Percentiles rank a stretch among this genome's conserved stretches.
Evolutionary conservation across 1,284 basidiomycete species (phyloP).

Genomic region (Schizophyllum amplum): DNA sequence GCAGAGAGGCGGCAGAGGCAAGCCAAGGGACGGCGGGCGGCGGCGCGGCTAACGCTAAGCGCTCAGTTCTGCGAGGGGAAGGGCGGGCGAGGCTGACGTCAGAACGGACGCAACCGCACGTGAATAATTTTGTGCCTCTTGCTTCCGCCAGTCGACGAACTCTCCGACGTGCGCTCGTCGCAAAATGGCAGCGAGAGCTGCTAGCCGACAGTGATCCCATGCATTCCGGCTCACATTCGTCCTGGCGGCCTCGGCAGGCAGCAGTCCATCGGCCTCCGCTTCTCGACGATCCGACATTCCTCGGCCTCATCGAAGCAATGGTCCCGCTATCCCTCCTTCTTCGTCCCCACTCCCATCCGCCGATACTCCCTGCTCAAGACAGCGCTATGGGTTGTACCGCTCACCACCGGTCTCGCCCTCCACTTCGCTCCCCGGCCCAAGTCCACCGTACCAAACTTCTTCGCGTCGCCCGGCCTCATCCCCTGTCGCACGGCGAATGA

Average conservation of each 20-base stretch:
- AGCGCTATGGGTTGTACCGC: slow-evolving; percentile 45
- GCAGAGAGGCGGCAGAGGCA: not conserved
- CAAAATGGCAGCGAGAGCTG: not conserved
- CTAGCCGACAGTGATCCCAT: not conserved
- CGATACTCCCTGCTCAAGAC: slow-evolving; percentile 22
- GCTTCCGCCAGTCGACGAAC: not conserved
- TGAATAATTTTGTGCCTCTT: not conserved
- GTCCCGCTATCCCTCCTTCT: slow-evolving; percentile 13
- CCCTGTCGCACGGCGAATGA: slow-evolving; percentile 32
- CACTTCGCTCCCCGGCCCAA: slow-evolving; percentile 35
- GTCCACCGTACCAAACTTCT: slow-evolving; percentile 35
- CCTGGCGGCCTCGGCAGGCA: not conserved
- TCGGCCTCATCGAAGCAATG: not conserved
- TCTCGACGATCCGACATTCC: not conserved
- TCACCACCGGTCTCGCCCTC: slow-evolving; percentile 45
- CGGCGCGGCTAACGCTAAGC: not conserved
- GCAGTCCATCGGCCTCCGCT: not conserved
- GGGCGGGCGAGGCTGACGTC: not conserved
- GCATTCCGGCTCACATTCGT: not conserved
- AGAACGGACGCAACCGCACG: not conserved
- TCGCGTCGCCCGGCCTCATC: slow-evolving; percentile 55
- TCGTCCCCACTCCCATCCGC: slow-evolving; percentile 17
- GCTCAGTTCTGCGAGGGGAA: not conserved
- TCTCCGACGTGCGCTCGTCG: not conserved
- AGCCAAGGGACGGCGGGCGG: not conserved